Conservation (phyloP, 2,329 filamentous ascomycete species). For the Epichloe coenophiala region DNA sequence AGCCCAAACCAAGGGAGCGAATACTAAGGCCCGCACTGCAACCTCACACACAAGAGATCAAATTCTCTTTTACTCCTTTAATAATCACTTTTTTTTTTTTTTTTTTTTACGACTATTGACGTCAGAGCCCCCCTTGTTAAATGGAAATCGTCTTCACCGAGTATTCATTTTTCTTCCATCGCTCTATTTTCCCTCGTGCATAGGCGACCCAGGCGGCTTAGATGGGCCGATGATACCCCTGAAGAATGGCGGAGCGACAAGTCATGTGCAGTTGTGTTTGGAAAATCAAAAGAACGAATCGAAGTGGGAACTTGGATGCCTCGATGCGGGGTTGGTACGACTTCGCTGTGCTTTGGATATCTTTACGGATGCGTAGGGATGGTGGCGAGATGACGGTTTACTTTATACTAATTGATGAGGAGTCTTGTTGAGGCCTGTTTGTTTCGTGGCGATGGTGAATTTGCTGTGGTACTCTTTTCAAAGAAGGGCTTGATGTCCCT, state of each 20-base stretch:
- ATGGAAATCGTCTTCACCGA: no score
- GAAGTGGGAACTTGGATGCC: background rate
- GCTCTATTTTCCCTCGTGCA: background rate
- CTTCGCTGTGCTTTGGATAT: no score
- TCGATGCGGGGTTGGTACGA: no score
- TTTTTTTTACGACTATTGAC: background rate
- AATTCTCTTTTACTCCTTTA: background rate
- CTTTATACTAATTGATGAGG: no score
- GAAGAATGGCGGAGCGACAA: background rate
- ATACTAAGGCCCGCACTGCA: slow-evolving; percentile 9
- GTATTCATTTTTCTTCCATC: background rate
- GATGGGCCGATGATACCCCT: slow-evolving; percentile 4
- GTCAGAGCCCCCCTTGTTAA: background rate
- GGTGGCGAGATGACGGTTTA: no score
- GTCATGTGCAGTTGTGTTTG: background rate
- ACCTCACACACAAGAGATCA: background rate
- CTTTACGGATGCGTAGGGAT: no score
- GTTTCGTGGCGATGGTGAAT: no score
- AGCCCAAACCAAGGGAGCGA: slow-evolving; percentile 22
- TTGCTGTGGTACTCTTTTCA: no score
- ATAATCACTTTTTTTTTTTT: background rate
- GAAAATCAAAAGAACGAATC: background rate
- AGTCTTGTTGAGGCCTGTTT: no score
- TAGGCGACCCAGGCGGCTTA: slow-evolving; percentile 2
- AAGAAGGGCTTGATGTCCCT: no score